These are phyloP conservation scores for Endotrypanum monterogeii DNA, from an alignment of 208 protist species.

Conservation along the genomic window DNA sequence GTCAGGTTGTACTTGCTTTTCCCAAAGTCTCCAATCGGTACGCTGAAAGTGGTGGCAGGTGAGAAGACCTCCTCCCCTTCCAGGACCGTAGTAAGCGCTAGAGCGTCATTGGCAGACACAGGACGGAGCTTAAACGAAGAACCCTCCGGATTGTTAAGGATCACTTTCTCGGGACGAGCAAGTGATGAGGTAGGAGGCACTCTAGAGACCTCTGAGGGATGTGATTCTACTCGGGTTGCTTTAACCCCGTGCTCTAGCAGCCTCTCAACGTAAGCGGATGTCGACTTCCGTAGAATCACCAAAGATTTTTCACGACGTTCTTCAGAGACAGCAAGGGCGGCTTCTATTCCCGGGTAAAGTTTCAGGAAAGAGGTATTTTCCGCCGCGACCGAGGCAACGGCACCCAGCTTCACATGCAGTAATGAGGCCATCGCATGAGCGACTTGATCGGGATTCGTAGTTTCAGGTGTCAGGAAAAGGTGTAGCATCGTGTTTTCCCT, in stretches of 20 bases:
- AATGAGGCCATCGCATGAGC: background rate
- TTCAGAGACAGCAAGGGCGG: background rate
- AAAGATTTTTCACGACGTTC: background rate
- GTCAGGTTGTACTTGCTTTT: background rate
- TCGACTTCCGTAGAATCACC: background rate
- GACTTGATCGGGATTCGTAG: background rate
- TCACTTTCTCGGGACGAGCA: too few relatives aligned
- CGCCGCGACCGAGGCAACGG: background rate
- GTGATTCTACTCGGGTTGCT: background rate
- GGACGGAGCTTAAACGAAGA: background rate
- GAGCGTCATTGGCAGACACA: slow-evolving; percentile 5
- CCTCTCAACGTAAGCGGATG: slow-evolving; percentile 12
- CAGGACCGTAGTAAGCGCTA: background rate
- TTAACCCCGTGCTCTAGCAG: background rate
- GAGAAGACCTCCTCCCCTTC: background rate
- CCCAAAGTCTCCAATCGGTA: background rate
- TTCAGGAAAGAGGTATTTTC: background rate
- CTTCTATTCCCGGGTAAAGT: background rate
- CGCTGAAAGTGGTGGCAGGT: background rate
- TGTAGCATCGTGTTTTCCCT: background rate
- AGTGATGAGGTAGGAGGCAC: background rate
- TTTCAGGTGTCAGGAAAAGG: background rate
- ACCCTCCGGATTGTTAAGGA: background rate
- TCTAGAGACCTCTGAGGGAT: background rate
- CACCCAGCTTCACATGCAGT: background rate